Percentiles rank a stretch among this genome's conserved stretches.
These are phyloP conservation scores for Trapa bicornis DNA, from an alignment of 345 rosid genomes.

Conservation along the genomic window DNA sequence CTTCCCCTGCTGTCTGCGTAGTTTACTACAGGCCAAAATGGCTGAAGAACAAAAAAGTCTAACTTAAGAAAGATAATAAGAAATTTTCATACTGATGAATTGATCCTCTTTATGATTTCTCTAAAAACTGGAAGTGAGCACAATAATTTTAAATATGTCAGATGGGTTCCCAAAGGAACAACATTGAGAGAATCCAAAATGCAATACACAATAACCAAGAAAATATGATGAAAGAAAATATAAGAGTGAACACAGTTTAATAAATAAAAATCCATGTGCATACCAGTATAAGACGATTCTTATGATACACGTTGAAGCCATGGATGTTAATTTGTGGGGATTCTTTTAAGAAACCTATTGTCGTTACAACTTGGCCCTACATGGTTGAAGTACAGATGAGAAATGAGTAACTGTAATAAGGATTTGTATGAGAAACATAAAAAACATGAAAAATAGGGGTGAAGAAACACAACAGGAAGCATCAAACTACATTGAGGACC, in stretches of 20 bases:
- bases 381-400: constrained; percentile 9
- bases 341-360: constrained; percentile 86
- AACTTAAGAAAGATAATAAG: not conserved
- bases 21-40: constrained; percentile 73
- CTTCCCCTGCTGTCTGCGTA: constrained; percentile 40
- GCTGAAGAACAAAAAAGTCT: constrained; percentile 34
- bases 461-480: not conserved
- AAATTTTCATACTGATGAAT: not conserved
- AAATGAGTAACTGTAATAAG: not conserved
- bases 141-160: not conserved
- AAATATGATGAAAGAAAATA: no score
- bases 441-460: constrained; percentile 1
- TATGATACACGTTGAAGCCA: constrained; percentile 85
- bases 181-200: not conserved
- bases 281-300: constrained; percentile 85
- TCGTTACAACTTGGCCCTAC: constrained; percentile 68
- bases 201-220: not conserved
- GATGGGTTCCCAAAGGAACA: not conserved
- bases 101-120: not conserved
- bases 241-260: no score
- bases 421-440: not conserved
- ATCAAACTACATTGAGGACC: not conserved
- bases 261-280: not conserved
- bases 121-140: not conserved
- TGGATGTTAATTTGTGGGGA: constrained; percentile 63